Percentiles rank a stretch among this genome's conserved stretches.
These are phyloP conservation scores for Cochlearia excelsa DNA, from an alignment of 345 rosid genomes.

Conservation along the genomic window DNA sequence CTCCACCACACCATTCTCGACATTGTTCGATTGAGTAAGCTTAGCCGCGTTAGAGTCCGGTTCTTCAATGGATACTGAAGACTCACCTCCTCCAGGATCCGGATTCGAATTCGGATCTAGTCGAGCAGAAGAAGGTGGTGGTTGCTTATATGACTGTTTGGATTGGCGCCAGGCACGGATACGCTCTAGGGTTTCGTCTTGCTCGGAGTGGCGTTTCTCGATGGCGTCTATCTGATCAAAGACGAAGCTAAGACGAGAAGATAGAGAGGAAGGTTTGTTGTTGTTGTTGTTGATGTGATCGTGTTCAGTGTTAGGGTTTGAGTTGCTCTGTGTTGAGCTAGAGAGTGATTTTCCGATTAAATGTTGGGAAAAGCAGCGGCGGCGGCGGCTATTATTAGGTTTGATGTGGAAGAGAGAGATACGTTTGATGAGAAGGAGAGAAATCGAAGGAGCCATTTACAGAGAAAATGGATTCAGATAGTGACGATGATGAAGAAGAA, in stretches of 20 bases:
- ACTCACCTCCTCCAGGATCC: neutral
- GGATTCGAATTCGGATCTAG: too few species aligned
- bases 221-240: constrained; percentile 87
- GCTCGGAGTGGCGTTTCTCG: constrained; percentile 61
- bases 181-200: constrained; percentile 71
- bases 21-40: constrained; percentile 10
- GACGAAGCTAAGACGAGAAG: constrained; percentile 83
- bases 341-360: constrained; percentile 31
- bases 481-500: too few species aligned
- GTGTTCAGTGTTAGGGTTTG: constrained; percentile 28
- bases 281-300: neutral
- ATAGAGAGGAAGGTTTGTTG: constrained; percentile 62
- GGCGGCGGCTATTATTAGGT: constrained; percentile 10
- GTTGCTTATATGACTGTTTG: constrained; percentile 36
- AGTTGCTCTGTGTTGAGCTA: constrained; percentile 30
- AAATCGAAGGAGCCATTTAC: constrained; percentile 40
- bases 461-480: too few species aligned
- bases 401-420: constrained; percentile 26
- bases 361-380: constrained; percentile 26
- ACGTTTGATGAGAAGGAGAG: constrained; percentile 55
- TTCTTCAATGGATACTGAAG: neutral
- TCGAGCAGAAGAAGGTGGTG: constrained; percentile 8
- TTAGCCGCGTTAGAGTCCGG: constrained; percentile 5
- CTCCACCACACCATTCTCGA: constrained; percentile 45
- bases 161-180: constrained; percentile 93